These are phyloP conservation scores for Firmiana major DNA, from an alignment of 345 rosid genomes.

Conservation along the genomic window DNA sequence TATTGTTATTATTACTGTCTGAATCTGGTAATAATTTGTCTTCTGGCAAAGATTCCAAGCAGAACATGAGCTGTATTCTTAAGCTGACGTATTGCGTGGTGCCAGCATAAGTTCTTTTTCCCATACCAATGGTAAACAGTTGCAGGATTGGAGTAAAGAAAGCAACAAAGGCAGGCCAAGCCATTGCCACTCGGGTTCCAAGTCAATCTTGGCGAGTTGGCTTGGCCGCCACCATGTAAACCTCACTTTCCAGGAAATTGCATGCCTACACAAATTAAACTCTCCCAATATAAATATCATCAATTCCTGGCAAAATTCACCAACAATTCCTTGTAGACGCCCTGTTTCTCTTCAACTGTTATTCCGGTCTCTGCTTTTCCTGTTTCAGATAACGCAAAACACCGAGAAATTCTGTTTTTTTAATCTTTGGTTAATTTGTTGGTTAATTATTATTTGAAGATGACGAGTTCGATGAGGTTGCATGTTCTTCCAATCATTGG, in stretches of 20 bases:
- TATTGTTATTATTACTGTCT: too few relatives aligned
- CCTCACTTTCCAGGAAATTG: neutral
- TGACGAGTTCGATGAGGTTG: constrained; percentile 3
- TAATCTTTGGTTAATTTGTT: neutral
- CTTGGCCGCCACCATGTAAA: neutral
- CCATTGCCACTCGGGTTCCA: too few relatives aligned
- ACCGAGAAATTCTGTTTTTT: neutral
- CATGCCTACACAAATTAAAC: neutral
- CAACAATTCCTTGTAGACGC: neutral
- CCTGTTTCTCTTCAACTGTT: neutral
- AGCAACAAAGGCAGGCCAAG: too few relatives aligned
- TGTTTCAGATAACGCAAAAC: neutral
- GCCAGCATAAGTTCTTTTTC: too few relatives aligned
- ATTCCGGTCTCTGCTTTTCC: neutral
- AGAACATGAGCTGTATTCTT: too few relatives aligned
- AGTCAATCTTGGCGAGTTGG: neutral
- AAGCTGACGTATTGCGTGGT: too few relatives aligned
- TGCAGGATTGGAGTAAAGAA: too few relatives aligned
- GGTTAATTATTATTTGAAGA: neutral
- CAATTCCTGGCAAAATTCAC: neutral
- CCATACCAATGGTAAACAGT: too few relatives aligned
- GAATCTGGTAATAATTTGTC: too few relatives aligned
- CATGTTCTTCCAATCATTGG: neutral
- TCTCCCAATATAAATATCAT: neutral
- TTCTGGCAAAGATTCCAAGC: too few relatives aligned